phyloP scores from a whole-genome alignment of 441 rosid species.

The Erodium trifolium region DNA sequence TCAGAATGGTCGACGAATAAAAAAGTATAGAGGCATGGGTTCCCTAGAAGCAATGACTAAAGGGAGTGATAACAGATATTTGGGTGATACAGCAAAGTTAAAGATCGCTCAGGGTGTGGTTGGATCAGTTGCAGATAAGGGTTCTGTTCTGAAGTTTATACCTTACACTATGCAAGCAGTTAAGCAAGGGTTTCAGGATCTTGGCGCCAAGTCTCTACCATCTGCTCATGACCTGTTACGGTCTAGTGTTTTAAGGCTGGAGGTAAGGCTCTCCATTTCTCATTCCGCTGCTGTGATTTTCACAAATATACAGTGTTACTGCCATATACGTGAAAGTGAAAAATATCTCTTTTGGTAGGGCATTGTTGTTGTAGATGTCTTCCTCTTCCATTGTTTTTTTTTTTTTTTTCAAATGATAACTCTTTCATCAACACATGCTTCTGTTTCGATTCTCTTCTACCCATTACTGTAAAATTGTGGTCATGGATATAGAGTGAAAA shows the following conservation, averaged over 20 bases:
- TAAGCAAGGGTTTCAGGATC: slow-evolving; percentile 93
- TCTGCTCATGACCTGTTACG: slow-evolving; percentile 61
- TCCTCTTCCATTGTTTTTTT: not conserved
- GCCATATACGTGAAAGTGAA: no score
- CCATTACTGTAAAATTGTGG: not conserved
- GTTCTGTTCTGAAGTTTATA: slow-evolving; percentile 55
- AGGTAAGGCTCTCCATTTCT: slow-evolving; percentile 36
- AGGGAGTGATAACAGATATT: slow-evolving; percentile 77
- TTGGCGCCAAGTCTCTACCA: slow-evolving; percentile 62
- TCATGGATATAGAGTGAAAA: not conserved
- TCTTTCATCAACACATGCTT: not conserved
- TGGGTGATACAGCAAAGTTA: slow-evolving; percentile 64
- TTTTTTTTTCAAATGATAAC: not conserved
- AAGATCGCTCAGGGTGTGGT: slow-evolving; percentile 93
- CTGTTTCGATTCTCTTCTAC: not conserved
- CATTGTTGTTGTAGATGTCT: not conserved
- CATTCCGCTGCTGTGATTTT: not conserved
- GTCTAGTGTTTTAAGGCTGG: slow-evolving; percentile 59
- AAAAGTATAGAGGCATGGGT: slow-evolving; percentile 84
- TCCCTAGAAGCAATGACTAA: slow-evolving; percentile 87
- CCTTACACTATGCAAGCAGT: slow-evolving; percentile 90
- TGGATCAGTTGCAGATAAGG: slow-evolving; percentile 81
- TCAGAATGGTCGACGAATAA: slow-evolving; percentile 49
- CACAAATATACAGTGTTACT: not conserved
- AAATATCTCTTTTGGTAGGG: not conserved